Percentiles rank a stretch among this genome's conserved stretches.
Conservation (phyloP, 2,329 filamentous ascomycete genomes). For the Hypoxylon sp. region DNA sequence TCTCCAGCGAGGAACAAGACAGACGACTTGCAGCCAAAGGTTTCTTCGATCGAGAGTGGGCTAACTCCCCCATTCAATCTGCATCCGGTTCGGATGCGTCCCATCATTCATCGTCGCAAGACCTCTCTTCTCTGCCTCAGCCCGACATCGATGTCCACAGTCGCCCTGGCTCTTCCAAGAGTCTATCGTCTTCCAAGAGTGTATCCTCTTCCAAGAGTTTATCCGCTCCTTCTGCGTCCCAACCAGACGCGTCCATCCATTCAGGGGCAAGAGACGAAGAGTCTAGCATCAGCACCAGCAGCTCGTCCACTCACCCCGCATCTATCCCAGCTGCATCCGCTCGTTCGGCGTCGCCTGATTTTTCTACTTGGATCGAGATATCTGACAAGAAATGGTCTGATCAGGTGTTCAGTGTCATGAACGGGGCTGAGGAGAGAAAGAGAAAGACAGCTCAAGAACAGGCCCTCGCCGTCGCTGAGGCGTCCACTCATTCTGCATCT, state of each 20-base stretch:
- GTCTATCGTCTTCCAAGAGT: neutral
- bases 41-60: constrained; percentile 1
- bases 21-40: constrained; percentile 3
- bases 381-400: constrained; percentile 6
- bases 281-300: neutral
- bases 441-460: neutral
- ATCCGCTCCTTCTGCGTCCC: constrained; percentile 6
- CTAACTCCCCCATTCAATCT: constrained; percentile 8
- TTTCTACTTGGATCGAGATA: constrained; percentile 30
- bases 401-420: neutral
- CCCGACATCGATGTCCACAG: constrained; percentile 19
- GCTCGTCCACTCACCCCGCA: constrained; percentile 2
- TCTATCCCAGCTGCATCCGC: neutral
- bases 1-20: constrained; percentile 19
- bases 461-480: neutral
- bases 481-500: neutral
- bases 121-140: constrained; percentile 20
- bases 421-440: neutral
- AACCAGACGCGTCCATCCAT: constrained; percentile 3
- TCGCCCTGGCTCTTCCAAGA: constrained; percentile 8
- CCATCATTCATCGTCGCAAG: constrained; percentile 11
- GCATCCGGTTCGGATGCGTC: constrained; percentile 13
- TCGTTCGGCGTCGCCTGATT: constrained; percentile 6
- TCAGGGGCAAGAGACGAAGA: neutral
- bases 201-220: neutral